phyloP scores from a whole-genome alignment of 1,284 basidiomycete genomes.

The Cryptococcus sp. region DNA sequence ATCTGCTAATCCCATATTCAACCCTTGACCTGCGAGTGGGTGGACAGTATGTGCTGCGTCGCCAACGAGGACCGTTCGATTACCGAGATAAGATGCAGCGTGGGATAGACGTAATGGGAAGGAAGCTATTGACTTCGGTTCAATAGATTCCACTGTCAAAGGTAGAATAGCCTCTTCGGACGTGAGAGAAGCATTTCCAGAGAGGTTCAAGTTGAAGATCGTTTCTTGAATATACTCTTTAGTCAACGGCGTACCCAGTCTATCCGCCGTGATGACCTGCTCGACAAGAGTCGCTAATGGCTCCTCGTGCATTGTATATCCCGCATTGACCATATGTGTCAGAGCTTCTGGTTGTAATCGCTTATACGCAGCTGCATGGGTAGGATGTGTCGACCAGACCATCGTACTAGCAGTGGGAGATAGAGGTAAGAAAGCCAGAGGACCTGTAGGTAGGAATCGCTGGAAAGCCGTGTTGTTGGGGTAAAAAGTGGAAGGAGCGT shows the following conservation, averaged over 20 bases:
- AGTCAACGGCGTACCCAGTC: slow-evolving; percentile 13
- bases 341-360: slow-evolving; percentile 64
- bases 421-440: slow-evolving; percentile 87
- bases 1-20: slow-evolving; percentile 89
- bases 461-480: slow-evolving; percentile 85
- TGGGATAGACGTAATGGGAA: slow-evolving; percentile 89
- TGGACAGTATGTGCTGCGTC: slow-evolving; percentile 96
- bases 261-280: slow-evolving; percentile 53
- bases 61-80: slow-evolving; percentile 82
- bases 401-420: slow-evolving; percentile 72
- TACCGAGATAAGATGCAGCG: slow-evolving; percentile 74
- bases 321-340: slow-evolving; percentile 77
- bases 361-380: slow-evolving; percentile 68
- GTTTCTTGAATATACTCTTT: slow-evolving; percentile 20
- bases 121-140: slow-evolving; percentile 72
- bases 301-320: slow-evolving; percentile 77
- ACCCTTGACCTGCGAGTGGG: slow-evolving; percentile 93
- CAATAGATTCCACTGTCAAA: slow-evolving; percentile 67
- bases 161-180: slow-evolving; percentile 61
- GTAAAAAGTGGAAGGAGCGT: slow-evolving; percentile 53
- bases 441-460: slow-evolving; percentile 90
- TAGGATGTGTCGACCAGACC: slow-evolving; percentile 89
- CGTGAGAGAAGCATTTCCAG: slow-evolving; percentile 49
- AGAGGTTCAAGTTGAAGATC: slow-evolving; percentile 39
- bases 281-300: slow-evolving; percentile 67